Evolutionary conservation across 306 rosid species (phyloP).

Genomic region (Geum urbanum): DNA sequence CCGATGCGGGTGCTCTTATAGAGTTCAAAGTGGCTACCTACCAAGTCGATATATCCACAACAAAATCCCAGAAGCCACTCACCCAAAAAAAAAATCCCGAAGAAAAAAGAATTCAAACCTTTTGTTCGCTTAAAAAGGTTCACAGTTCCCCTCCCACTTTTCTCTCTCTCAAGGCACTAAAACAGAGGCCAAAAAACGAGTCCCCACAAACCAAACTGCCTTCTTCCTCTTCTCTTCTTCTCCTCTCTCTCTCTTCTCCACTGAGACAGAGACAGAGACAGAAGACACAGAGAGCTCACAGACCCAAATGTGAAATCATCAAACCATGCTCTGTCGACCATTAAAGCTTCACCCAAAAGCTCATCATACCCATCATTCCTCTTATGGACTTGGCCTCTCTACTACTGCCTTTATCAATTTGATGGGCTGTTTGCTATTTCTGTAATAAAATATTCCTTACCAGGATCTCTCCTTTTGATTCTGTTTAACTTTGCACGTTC

Average conservation of each 20-base stretch:
- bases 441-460: conserved; percentile 12
- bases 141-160: conserved; percentile 22
- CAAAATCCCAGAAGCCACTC: not conserved
- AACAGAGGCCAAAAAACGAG: conserved; percentile 14
- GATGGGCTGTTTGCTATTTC: not conserved
- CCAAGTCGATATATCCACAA: not conserved
- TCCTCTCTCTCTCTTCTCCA: not conserved
- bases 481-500: conserved; percentile 20
- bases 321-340: conserved; percentile 80
- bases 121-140: conserved; percentile 8
- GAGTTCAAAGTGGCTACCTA: not conserved
- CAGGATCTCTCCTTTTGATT: conserved; percentile 32
- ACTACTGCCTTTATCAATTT: not conserved
- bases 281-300: conserved; percentile 10
- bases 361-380: conserved; percentile 28
- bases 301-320: conserved; percentile 34
- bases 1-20: too few relatives aligned
- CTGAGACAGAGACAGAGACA: too few relatives aligned
- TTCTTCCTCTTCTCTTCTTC: conserved; percentile 4
- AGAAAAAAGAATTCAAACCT: conserved; percentile 12
- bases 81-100: not conserved
- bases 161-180: conserved; percentile 9
- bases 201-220: conserved; percentile 11
- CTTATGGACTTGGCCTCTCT: conserved; percentile 2
- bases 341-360: conserved; percentile 43